Conservation (phyloP, 495 filamentous ascomycete species). For the Podospora conica region DNA sequence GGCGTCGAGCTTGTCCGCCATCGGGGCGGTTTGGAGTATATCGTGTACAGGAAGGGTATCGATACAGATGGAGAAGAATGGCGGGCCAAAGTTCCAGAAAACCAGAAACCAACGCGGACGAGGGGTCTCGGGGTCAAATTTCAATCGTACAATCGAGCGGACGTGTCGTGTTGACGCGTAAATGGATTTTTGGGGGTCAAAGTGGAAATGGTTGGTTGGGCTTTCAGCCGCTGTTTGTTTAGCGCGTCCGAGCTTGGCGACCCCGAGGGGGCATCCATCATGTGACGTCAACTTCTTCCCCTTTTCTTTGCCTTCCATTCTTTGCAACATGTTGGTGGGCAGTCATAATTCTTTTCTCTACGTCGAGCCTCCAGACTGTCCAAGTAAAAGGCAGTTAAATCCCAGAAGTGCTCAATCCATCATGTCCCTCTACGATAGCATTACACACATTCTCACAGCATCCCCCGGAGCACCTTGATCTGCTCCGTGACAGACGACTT, state of each 20-base stretch:
- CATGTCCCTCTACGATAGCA: background rate
- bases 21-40: constrained; percentile 9
- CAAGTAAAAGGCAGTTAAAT: too few relatives aligned
- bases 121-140: too few relatives aligned
- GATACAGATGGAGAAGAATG: background rate
- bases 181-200: background rate
- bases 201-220: background rate
- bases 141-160: too few relatives aligned
- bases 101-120: background rate
- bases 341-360: constrained; percentile 12
- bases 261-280: background rate
- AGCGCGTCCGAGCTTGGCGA: background rate
- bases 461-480: constrained; percentile 61
- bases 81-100: background rate
- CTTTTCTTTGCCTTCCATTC: background rate
- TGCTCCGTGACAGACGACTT: constrained; percentile 69
- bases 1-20: constrained; percentile 38
- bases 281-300: background rate
- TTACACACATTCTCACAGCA: constrained; percentile 7
- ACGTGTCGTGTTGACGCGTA: background rate
- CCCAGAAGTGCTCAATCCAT: too few relatives aligned
- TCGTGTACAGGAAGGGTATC: background rate
- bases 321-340: background rate
- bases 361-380: background rate
- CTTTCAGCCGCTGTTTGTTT: background rate